Conservation (phyloP, 345 rosid genomes). For the Citrus hindsii region DNA sequence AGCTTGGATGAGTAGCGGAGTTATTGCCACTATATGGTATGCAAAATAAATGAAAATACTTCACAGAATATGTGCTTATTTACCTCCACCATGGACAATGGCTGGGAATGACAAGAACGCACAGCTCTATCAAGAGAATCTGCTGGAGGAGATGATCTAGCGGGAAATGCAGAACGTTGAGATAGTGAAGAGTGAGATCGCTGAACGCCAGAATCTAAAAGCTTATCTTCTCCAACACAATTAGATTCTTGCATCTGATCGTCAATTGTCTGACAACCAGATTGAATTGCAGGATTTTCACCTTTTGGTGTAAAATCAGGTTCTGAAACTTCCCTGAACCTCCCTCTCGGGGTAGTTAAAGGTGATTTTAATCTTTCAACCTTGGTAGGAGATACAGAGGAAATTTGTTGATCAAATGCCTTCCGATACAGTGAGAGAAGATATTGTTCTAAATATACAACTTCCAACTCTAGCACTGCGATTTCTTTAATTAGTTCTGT, state of each 20-base stretch:
- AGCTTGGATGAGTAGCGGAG: constrained; percentile 1
- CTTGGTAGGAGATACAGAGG: constrained; percentile 46
- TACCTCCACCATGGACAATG: constrained; percentile 75
- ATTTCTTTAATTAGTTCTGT: constrained; percentile 82
- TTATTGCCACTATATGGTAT: background rate
- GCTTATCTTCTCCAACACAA: constrained; percentile 36
- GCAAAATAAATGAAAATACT: background rate
- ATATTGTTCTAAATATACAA: constrained; percentile 79
- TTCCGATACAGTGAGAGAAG: constrained; percentile 85
- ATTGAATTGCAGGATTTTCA: constrained; percentile 35
- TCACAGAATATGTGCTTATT: constrained; percentile 11
- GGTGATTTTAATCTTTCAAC: constrained; percentile 49
- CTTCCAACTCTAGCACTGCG: constrained; percentile 87
- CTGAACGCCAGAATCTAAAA: constrained; percentile 51
- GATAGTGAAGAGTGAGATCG: constrained; percentile 87
- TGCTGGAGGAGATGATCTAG: constrained; percentile 46
- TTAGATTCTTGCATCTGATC: constrained; percentile 31
- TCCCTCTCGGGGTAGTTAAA: constrained; percentile 37
- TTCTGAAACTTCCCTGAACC: constrained; percentile 37
- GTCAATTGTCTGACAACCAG: constrained; percentile 37
- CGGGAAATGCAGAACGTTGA: constrained; percentile 52
- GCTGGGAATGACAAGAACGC: constrained; percentile 83
- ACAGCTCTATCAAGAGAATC: constrained; percentile 55
- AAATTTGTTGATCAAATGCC: constrained; percentile 71
- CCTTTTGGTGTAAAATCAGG: constrained; percentile 37